These are phyloP conservation scores for Psidium friedrichsthalianum DNA, from an alignment of 345 rosid species.

Conservation along the genomic window DNA sequence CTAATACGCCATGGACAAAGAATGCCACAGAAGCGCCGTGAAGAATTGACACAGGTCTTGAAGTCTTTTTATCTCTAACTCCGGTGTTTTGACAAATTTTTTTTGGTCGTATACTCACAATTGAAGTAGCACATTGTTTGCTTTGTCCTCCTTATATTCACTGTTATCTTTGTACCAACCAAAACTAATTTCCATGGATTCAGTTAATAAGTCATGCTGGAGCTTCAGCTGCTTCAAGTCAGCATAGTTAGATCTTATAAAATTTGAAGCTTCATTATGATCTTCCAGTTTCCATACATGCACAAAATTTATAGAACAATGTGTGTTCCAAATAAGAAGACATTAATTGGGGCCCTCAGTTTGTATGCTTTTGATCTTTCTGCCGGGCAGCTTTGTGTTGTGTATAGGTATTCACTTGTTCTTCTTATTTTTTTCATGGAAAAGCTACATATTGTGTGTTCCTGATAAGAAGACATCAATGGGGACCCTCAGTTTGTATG, in stretches of 20 bases:
- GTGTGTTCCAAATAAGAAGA: too few relatives aligned
- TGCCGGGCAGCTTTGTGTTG: too few relatives aligned
- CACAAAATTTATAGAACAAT: not conserved
- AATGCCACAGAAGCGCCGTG: constrained; percentile 72
- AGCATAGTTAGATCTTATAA: not conserved
- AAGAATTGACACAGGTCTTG: constrained; percentile 65
- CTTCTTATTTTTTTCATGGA: not conserved
- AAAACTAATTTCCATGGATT: not conserved
- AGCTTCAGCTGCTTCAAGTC: not conserved
- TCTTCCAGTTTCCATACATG: not conserved
- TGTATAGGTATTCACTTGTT: not conserved
- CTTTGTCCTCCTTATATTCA: not conserved
- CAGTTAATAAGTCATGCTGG: not conserved
- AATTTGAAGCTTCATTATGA: not conserved
- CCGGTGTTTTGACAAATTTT: not conserved
- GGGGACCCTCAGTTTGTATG: not conserved
- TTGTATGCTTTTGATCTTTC: too few relatives aligned
- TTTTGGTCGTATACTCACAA: not conserved
- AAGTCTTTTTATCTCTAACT: not conserved
- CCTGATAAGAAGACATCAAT: not conserved
- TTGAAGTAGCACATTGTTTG: not conserved
- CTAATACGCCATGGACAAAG: constrained; percentile 76
- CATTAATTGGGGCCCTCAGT: too few relatives aligned
- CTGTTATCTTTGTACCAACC: not conserved
- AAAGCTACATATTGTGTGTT: not conserved